Conservation (phyloP, 2,329 filamentous ascomycete species). For the Orbilia blumenaviensis region DNA sequence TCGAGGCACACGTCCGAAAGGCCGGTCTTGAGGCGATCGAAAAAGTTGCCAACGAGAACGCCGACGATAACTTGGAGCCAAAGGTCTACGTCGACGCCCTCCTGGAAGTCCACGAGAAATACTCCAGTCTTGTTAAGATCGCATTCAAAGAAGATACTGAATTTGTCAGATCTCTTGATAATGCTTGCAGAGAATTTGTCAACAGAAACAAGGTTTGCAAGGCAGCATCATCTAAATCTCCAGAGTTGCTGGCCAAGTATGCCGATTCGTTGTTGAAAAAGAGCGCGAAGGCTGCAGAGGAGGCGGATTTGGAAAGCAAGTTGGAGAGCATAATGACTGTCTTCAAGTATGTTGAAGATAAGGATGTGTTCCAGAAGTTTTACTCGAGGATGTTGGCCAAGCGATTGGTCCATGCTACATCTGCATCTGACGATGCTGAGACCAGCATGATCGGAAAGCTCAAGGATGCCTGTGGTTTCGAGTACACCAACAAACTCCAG, state of each 20-base stretch:
- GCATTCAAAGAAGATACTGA: constrained; percentile 96
- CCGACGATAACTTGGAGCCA: constrained; percentile 83
- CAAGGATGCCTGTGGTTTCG: constrained; percentile 97
- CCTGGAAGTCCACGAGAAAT: constrained; percentile 92
- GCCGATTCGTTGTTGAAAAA: constrained; percentile 92
- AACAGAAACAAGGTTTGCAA: constrained; percentile 98
- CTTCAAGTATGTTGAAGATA: constrained; percentile 99
- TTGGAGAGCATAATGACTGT: constrained; percentile 97
- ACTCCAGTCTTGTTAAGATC: constrained; percentile 86
- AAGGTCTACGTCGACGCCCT: constrained; percentile 97
- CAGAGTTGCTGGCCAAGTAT: constrained; percentile 93
- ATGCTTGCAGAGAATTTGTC: constrained; percentile 94
- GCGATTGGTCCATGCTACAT: constrained; percentile 91
- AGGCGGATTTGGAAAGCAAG: constrained; percentile 88
- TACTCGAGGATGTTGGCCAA: constrained; percentile 97
- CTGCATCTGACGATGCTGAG: constrained; percentile 95
- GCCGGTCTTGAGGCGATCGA: constrained; percentile 87
- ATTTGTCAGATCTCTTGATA: constrained; percentile 94
- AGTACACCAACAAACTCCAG: constrained; percentile 99
- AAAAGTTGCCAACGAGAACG: constrained; percentile 81
- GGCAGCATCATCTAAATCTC: constrained; percentile 89
- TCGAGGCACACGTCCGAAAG: constrained; percentile 91
- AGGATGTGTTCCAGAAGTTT: constrained; percentile 99
- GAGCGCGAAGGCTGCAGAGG: constrained; percentile 89
- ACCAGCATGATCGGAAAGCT: constrained; percentile 99